Percentiles rank a stretch among this genome's conserved stretches.
These are phyloP conservation scores for Globisporangium cystogenes DNA, from an alignment of 352 stramenopile species.

Conservation along the genomic window DNA sequence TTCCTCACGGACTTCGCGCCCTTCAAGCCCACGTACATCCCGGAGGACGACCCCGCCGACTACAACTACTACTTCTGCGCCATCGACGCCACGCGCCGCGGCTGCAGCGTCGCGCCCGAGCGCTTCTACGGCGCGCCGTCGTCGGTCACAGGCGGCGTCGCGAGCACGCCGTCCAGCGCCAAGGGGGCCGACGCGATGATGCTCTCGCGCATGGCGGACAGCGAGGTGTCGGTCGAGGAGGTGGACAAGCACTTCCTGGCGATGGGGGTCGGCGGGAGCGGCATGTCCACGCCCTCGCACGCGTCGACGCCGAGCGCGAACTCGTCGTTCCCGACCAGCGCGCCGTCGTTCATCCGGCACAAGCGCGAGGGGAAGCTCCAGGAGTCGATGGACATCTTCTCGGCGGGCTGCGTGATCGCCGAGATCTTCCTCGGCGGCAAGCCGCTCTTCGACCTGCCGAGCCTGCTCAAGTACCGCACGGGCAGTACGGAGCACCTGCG, in stretches of 20 bases:
- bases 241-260: slow-evolving; percentile 69
- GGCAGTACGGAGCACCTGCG: slow-evolving; percentile 67
- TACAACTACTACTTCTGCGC: slow-evolving; percentile 95
- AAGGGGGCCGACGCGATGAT: slow-evolving; percentile 57
- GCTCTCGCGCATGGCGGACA: slow-evolving; percentile 69
- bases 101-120: slow-evolving; percentile 96
- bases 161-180: slow-evolving; percentile 14
- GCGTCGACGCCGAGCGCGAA: slow-evolving; percentile 25
- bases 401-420: slow-evolving; percentile 96
- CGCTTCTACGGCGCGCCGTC: slow-evolving; percentile 46
- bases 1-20: slow-evolving; percentile 96
- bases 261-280: slow-evolving; percentile 42
- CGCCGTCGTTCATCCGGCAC: slow-evolving; percentile 19
- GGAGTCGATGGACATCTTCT: slow-evolving; percentile 98
- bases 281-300: slow-evolving; percentile 11
- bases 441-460: slow-evolving; percentile 92
- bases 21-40: slow-evolving; percentile 94
- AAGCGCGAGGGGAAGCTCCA: slow-evolving; percentile 59
- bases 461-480: slow-evolving; percentile 85
- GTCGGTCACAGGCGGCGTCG: slow-evolving; percentile 7
- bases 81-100: slow-evolving; percentile 78
- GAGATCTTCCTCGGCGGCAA: slow-evolving; percentile 96
- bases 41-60: slow-evolving; percentile 94
- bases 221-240: slow-evolving; percentile 61
- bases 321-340: slow-evolving; percentile 3